Percentiles rank a stretch among this genome's conserved stretches.
Evolutionary conservation across 2,329 filamentous ascomycete genomes (phyloP).

Genomic region (Diaporthe longicolla): DNA sequence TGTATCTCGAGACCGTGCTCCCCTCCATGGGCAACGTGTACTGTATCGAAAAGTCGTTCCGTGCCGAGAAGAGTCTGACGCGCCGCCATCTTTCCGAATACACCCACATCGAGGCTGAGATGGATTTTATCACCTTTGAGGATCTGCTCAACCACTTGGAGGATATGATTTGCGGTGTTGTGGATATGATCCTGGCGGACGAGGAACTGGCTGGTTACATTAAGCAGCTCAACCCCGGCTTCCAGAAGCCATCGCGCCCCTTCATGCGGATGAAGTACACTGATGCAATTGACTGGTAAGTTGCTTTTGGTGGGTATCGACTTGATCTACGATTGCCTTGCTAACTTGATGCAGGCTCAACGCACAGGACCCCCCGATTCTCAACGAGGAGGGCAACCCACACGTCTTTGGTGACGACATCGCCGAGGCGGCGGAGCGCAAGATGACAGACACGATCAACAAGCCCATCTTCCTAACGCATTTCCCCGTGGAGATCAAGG

Average conservation of each 20-base stretch:
- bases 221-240: slow-evolving; percentile 91
- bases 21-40: slow-evolving; percentile 94
- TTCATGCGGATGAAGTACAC: slow-evolving; percentile 96
- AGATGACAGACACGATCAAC: slow-evolving; percentile 98
- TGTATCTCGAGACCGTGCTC: slow-evolving; percentile 96
- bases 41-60: slow-evolving; percentile 99
- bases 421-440: slow-evolving; percentile 94
- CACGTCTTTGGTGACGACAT: slow-evolving; percentile 98
- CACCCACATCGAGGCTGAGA: slow-evolving; percentile 95
- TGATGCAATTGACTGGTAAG: slow-evolving; percentile 43
- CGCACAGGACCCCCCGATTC: slow-evolving; percentile 83
- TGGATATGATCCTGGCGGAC: slow-evolving; percentile 83
- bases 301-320: background rate
- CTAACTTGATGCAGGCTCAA: slow-evolving; percentile 78
- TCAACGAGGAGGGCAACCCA: slow-evolving; percentile 91
- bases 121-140: slow-evolving; percentile 95
- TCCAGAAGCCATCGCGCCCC: slow-evolving; percentile 83
- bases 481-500: slow-evolving; percentile 97
- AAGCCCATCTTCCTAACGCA: slow-evolving; percentile 95
- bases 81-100: slow-evolving; percentile 96
- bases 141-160: slow-evolving; percentile 92
- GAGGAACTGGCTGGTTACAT: slow-evolving; percentile 80
- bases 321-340: background rate
- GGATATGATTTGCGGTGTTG: slow-evolving; percentile 86
- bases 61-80: slow-evolving; percentile 95